Conservation (phyloP, 139 green algal genomes). For the Tetraselmis chui region DNA sequence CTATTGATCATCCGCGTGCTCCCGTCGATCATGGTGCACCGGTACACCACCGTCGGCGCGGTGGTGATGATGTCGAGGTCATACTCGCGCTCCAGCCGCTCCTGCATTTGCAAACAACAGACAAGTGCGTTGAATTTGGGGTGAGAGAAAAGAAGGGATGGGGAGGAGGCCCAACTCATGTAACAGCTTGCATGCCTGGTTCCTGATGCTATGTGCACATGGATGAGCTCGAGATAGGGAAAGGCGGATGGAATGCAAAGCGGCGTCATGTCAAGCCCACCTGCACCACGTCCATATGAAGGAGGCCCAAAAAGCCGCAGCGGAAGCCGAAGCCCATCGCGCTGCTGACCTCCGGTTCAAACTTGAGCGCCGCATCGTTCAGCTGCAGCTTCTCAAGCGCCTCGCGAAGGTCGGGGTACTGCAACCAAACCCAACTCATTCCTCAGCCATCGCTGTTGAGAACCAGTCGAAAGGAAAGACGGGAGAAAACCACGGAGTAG, state of each 20-base stretch:
- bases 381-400: slow-evolving; percentile 78
- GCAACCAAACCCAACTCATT: not conserved
- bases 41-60: slow-evolving; percentile 81
- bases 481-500: slow-evolving; percentile 23
- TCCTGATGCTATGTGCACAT: no score
- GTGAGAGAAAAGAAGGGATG: no score
- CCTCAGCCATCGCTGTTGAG: not conserved
- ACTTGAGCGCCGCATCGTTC: slow-evolving; percentile 78
- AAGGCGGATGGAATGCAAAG: not conserved
- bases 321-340: slow-evolving; percentile 85
- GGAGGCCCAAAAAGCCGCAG: slow-evolving; percentile 80
- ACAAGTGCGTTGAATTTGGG: no score
- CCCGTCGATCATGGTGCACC: slow-evolving; percentile 34
- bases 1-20: slow-evolving; percentile 40
- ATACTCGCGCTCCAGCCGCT: slow-evolving; percentile 27
- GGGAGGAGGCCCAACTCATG: no score
- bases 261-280: slow-evolving; percentile 63
- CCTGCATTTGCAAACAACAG: no score
- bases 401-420: slow-evolving; percentile 28
- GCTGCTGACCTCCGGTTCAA: slow-evolving; percentile 66
- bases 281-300: slow-evolving; percentile 95
- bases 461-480: not conserved
- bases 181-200: no score
- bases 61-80: slow-evolving; percentile 46
- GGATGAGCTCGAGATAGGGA: no score